These are phyloP conservation scores for Agrocybe praecox DNA, from an alignment of 768 basidiomycete genomes.

Conservation along the genomic window DNA sequence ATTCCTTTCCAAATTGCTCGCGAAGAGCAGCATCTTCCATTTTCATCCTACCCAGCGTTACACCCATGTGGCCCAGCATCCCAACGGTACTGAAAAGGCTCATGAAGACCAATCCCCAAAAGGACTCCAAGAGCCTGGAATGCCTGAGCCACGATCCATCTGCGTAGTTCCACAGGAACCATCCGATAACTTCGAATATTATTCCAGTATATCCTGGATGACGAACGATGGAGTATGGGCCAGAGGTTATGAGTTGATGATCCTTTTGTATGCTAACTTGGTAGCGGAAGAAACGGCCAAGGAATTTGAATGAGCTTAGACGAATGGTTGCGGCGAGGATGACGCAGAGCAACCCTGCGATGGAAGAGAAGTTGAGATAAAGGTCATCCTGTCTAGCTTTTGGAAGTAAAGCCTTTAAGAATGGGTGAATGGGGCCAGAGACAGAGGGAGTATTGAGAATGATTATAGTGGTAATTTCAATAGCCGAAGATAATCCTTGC, in stretches of 20 bases:
- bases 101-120: background rate
- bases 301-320: no score
- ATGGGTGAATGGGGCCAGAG: no score
- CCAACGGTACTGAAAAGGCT: background rate
- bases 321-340: no score
- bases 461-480: no score
- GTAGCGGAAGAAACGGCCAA: background rate
- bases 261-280: slow-evolving; percentile 6
- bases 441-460: no score
- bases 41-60: slow-evolving; percentile 28
- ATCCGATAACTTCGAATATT: background rate
- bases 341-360: no score
- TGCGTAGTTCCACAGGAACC: background rate
- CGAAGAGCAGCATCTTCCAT: slow-evolving; percentile 44
- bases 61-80: background rate
- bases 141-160: background rate
- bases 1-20: slow-evolving; percentile 39
- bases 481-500: no score
- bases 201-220: slow-evolving; percentile 7
- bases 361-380: no score
- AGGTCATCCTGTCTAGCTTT: no score
- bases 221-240: slow-evolving; percentile 6
- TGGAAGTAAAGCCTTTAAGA: no score
- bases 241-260: slow-evolving; percentile 7
- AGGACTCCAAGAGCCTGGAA: background rate